phyloP scores from a whole-genome alignment of 257 asterid species.

The Solanum habrochaites region DNA sequence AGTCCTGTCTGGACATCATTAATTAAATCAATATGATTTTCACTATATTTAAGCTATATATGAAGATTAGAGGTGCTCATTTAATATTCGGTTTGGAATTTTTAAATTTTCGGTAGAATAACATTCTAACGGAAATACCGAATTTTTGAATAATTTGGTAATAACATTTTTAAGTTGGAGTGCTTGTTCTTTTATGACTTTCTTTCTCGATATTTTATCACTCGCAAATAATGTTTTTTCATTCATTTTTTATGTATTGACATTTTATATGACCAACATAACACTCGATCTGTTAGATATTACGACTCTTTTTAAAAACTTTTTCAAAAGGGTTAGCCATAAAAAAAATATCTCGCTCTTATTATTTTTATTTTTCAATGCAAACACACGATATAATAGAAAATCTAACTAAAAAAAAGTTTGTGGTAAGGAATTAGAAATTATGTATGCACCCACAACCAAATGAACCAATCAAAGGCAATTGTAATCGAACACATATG shows the following conservation, averaged over 20 bases:
- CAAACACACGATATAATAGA: background rate
- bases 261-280: background rate
- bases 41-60: background rate
- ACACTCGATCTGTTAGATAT: no score
- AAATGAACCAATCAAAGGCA: background rate
- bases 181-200: rapidly evolving
- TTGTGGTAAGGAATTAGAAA: no score
- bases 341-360: background rate
- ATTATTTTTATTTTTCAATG: background rate
- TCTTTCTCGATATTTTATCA: no score
- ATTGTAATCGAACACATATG: background rate
- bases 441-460: no score
- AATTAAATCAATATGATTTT: no score
- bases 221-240: rapidly evolving
- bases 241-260: background rate
- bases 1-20: background rate
- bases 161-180: background rate
- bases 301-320: background rate
- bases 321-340: background rate
- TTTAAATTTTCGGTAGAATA: background rate
- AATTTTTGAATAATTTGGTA: background rate
- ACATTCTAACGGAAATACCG: background rate
- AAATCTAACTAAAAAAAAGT: no score
- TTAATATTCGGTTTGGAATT: background rate
- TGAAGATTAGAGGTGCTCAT: background rate